These are phyloP conservation scores for Ogataea polymorpha DNA, from an alignment of 805 yeast genomes.

Conservation along the genomic window DNA sequence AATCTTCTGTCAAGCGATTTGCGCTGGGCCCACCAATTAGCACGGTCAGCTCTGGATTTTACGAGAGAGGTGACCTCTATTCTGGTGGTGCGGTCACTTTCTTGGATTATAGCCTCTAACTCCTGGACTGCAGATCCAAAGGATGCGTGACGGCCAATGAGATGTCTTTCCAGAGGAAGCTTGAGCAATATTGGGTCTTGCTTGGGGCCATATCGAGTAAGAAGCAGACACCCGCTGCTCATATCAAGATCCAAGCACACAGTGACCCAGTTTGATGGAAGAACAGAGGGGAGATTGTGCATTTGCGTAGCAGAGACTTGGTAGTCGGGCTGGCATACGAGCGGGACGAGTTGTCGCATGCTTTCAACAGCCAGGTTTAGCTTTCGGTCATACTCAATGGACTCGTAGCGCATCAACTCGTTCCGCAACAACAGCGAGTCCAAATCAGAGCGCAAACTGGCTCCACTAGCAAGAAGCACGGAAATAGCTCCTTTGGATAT, in stretches of 20 bases:
- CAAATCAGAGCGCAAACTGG: constrained; percentile 7
- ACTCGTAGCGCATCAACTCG: constrained; percentile 27
- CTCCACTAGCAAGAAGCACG: constrained; percentile 2
- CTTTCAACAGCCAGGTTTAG: constrained; percentile 21
- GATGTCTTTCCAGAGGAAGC: constrained; percentile 56
- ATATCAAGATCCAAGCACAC: constrained; percentile 61
- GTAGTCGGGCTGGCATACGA: background rate
- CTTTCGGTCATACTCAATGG: constrained; percentile 26
- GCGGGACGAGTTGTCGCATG: constrained; percentile 17
- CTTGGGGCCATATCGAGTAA: constrained; percentile 27
- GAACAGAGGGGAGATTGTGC: constrained; percentile 12
- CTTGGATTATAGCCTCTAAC: constrained; percentile 48
- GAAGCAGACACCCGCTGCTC: constrained; percentile 52
- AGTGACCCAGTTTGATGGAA: constrained; percentile 55
- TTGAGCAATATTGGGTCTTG: constrained; percentile 40
- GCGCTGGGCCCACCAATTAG: constrained; percentile 76
- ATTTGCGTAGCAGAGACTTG: constrained; percentile 6
- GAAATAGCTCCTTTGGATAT: constrained; percentile 1
- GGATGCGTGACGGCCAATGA: constrained; percentile 41
- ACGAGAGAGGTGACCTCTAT: constrained; percentile 49
- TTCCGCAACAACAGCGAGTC: constrained; percentile 15
- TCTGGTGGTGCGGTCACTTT: constrained; percentile 62
- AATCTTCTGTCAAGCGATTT: constrained; percentile 58
- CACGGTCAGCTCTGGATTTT: constrained; percentile 55
- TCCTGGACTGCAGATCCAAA: constrained; percentile 46